These are phyloP conservation scores for Boletus reticuloceps DNA, from an alignment of 768 basidiomycete genomes.

Conservation along the genomic window DNA sequence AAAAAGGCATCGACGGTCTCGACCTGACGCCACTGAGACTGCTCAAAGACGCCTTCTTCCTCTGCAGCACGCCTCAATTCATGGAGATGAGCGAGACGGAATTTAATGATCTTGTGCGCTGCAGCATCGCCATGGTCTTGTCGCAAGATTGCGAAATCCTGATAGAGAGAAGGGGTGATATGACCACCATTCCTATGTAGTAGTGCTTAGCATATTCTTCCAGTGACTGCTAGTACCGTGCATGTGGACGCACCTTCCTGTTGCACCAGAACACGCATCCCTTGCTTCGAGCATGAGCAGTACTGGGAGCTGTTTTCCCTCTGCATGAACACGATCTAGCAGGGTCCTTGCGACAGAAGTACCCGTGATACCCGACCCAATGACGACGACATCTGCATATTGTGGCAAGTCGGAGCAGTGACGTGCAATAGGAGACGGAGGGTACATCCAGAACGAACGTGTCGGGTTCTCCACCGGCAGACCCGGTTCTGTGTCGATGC, in stretches of 20 bases:
- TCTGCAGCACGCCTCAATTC: constrained; percentile 47
- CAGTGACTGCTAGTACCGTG: no score
- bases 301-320: constrained; percentile 28
- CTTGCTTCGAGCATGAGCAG: constrained; percentile 82
- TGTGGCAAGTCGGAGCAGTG: constrained; percentile 25
- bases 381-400: constrained; percentile 63
- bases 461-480: constrained; percentile 56
- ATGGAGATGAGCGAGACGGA: constrained; percentile 57
- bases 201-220: background rate
- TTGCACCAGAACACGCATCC: constrained; percentile 72
- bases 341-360: constrained; percentile 56
- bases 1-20: constrained; percentile 59
- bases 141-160: constrained; percentile 52
- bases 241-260: constrained; percentile 56
- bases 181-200: constrained; percentile 65
- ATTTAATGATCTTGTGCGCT: constrained; percentile 56
- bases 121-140: constrained; percentile 41
- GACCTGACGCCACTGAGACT: constrained; percentile 56
- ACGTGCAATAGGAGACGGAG: constrained; percentile 49
- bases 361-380: constrained; percentile 80
- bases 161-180: constrained; percentile 56
- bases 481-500: constrained; percentile 47
- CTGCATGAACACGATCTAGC: constrained; percentile 35
- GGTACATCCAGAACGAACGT: constrained; percentile 61
- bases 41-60: constrained; percentile 50